phyloP scores from a whole-genome alignment of 2,329 filamentous ascomycete genomes.

The Pyrenophora seminiperda region DNA sequence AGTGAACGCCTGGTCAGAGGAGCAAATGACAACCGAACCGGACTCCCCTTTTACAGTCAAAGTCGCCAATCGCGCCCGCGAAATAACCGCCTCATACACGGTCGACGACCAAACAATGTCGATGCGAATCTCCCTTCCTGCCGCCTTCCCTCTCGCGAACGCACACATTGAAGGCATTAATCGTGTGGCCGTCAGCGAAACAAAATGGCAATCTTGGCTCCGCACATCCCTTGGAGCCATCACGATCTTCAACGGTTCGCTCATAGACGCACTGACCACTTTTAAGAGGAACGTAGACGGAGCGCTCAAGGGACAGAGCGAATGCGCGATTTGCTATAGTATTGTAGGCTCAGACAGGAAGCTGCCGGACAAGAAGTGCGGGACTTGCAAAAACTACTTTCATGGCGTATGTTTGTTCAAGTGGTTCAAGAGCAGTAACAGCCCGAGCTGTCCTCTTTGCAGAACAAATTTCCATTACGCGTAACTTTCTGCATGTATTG shows the following conservation, averaged over 20 bases:
- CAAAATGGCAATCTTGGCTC: constrained; percentile 92
- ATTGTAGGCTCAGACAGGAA: constrained; percentile 88
- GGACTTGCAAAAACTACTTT: constrained; percentile 92
- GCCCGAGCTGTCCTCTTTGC: constrained; percentile 90
- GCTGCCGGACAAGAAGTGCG: constrained; percentile 88
- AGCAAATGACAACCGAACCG: constrained; percentile 44
- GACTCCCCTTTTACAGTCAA: constrained; percentile 67
- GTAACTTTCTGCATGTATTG: constrained; percentile 7
- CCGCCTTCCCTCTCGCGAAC: constrained; percentile 79
- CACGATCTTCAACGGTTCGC: constrained; percentile 86
- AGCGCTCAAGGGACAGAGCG: constrained; percentile 87
- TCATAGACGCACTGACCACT: constrained; percentile 83
- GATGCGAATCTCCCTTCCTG: constrained; percentile 80
- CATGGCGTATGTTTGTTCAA: constrained; percentile 89
- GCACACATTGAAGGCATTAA: constrained; percentile 78
- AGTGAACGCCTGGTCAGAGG: constrained; percentile 68
- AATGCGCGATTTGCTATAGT: constrained; percentile 96
- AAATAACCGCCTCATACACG: constrained; percentile 82
- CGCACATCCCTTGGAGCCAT: constrained; percentile 89
- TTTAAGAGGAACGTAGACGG: constrained; percentile 88
- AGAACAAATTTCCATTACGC: constrained; percentile 79
- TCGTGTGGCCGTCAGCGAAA: constrained; percentile 84
- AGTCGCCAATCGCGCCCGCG: constrained; percentile 70
- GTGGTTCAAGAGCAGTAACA: constrained; percentile 95
- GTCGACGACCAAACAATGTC: constrained; percentile 85